phyloP scores from a whole-genome alignment of 2,329 filamentous ascomycete genomes.

The Tolypocladium tropicale region DNA sequence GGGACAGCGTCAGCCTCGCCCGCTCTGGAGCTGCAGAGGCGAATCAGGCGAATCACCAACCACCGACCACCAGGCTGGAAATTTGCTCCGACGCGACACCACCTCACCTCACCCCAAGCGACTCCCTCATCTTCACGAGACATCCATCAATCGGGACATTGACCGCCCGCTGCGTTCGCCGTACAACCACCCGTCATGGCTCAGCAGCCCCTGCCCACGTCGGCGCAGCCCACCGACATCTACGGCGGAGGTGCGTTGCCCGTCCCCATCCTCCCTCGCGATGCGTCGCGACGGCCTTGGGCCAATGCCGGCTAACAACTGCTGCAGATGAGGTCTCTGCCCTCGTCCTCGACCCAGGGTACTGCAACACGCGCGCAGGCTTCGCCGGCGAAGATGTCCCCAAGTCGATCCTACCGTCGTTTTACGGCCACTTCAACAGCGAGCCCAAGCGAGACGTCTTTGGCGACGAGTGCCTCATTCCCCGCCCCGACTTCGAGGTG shows the following conservation, averaged over 20 bases:
- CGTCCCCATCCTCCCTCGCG: not conserved
- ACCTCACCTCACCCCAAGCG: not conserved
- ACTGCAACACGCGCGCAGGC: conserved; percentile 80
- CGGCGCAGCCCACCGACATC: conserved; percentile 49
- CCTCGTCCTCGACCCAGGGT: conserved; percentile 91
- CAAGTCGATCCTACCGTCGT: conserved; percentile 84
- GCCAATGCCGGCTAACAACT: not conserved
- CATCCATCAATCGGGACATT: not conserved
- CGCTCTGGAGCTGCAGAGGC: not conserved
- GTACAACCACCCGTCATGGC: conserved; percentile 32
- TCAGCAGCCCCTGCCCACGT: conserved; percentile 43
- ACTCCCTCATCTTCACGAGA: not conserved
- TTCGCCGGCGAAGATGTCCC: conserved; percentile 97
- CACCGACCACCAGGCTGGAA: conserved; percentile 1
- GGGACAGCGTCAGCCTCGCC: not conserved
- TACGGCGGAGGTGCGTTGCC: conserved; percentile 47
- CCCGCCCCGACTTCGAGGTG: conserved; percentile 67
- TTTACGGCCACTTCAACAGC: conserved; percentile 58
- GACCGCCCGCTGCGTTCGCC: conserved; percentile 1
- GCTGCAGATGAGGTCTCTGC: conserved; percentile 85
- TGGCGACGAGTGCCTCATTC: conserved; percentile 83
- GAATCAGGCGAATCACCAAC: not conserved
- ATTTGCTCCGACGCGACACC: not conserved
- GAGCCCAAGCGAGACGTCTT: conserved; percentile 52
- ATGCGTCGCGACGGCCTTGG: not conserved